Evolutionary conservation across 345 rosid species (phyloP), one percentile per base, ranked within the genome.

Genomic region (Mangifera indica): DNA sequence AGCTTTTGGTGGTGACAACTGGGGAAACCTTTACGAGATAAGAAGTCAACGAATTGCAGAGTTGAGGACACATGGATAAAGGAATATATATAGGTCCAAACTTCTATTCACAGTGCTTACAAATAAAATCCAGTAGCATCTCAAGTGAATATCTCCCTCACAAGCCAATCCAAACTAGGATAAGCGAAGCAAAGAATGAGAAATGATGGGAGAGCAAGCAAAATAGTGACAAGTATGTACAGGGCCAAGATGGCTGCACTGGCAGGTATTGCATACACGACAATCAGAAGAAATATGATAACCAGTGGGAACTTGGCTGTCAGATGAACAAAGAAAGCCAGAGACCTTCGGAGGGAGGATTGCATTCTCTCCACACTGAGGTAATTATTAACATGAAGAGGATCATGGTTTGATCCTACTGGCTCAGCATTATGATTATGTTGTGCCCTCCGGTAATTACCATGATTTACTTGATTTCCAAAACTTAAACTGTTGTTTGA

Each of bases 251-350:
- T 84, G 71, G 90, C 97, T 58, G 88, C 93, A 78, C 97, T 92
- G 69, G 95, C 87, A 12, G 98, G 98, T 76, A 94, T 87, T 32
- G 92, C 97, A 64, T 90, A 92, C 40, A 92, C 76, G 63, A 89
- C 77, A 24, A 94, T 89, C 67, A 94, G 82, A 74, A 94, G 90
- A 74, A 92, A 90, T 76, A 92, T 77, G 80, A 90, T 79, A n/a
- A 94, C 88, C 77, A 94, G 79, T 0, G 98, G 98, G 82, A 94
- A 87, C 84, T 94, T 94, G 22, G 97, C 90, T 8, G 97, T 85
- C 83, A 94, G 40, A 25, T 89, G 93, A 51, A 87, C 85, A 78
- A 94, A 88, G 87, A 94, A 85, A 40, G 80, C 80, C 74, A 92
- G 76, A 57, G 89, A 89, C 81, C 86, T 89, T 74, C 80, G 79